Evolutionary conservation across 805 yeast genomes (phyloP).

Genomic region (Starmerella potacharoeniae): DNA sequence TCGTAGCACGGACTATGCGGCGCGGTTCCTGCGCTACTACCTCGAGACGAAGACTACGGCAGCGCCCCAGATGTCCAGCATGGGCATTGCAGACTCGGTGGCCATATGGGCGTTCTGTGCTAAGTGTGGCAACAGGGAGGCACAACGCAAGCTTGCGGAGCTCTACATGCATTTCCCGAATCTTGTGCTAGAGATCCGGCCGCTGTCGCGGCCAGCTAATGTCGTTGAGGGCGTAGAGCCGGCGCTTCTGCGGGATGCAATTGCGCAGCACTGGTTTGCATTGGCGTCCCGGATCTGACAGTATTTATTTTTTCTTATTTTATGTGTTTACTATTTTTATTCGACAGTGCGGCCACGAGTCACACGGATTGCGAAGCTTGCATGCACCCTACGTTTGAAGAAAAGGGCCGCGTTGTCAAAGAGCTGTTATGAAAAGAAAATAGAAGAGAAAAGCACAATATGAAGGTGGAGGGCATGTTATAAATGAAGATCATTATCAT

Average conservation of each 20-base stretch:
- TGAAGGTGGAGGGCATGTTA: not conserved
- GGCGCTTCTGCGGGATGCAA: conserved; percentile 15
- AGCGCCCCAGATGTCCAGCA: conserved; percentile 19
- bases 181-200: conserved; percentile 20
- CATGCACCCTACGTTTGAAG: too few relatives aligned
- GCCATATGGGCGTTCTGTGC: conserved; percentile 25
- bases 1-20: conserved; percentile 23
- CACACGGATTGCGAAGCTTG: too few relatives aligned
- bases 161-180: conserved; percentile 20
- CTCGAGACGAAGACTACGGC: conserved; percentile 19
- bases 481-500: not conserved
- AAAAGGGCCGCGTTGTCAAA: not conserved
- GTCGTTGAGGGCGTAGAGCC: conserved; percentile 20
- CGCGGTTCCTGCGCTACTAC: conserved; percentile 22
- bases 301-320: not conserved
- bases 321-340: not conserved
- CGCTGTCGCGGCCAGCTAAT: conserved; percentile 19
- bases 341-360: too few relatives aligned
- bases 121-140: conserved; percentile 21
- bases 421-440: not conserved
- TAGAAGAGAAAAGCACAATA: not conserved
- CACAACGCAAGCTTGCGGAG: conserved; percentile 23
- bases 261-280: conserved; percentile 22
- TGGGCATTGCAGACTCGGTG: conserved; percentile 24
- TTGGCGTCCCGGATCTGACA: conserved; percentile 11